Evolutionary conservation across 371 early-diverging fungal species (phyloP), one percentile per base, ranked within the genome.

Genomic region (Mucor circinelloides): DNA sequence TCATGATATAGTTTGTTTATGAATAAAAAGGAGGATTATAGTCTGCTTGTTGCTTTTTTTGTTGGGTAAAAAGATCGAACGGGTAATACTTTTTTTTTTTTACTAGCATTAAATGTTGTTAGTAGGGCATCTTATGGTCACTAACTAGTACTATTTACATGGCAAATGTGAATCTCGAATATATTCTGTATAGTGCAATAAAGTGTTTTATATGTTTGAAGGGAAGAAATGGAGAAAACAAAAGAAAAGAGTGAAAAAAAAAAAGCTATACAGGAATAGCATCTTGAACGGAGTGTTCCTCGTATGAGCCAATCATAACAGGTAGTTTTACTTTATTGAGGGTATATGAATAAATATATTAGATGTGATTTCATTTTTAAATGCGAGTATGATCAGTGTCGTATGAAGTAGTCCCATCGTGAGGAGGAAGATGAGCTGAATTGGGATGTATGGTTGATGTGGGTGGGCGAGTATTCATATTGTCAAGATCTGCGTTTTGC

Each of bases 381-480:
- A 52, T 52, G 27, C 56, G 58, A 46, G 65, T 65, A 48, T 65
- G 48, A 13, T 65, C 65, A 25, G 65, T 65, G 48, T 65, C 65
- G 25, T 48, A 46, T 31, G 65, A 65, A 25, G 58, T 57, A 30
- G 60, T 46, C 15, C 60, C 60, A 7, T 30, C 60, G 6, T 30
- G 2, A 15, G 40, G 13, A 17, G 8, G 27, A 59, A 15, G 59
- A 59, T 38, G 10, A 0, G 25, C 6, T 59, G 59, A 17, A 17
- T 25, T 23, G 15, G 23, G 7, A 23, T 38, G 36, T 58, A 19
- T 36, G n/a, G 19, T 21, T 19, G 23, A 50, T 25, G 50, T 7
- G 27, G 23, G 27, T 15, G 52, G 52, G 12, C 10, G 52, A 27
- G 10, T 27, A 2, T 21, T 36, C 6, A 1, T 12, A 21, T 34